These are phyloP conservation scores for Ajuga chamaepitys DNA, from an alignment of 257 asterid species.

Conservation along the genomic window DNA sequence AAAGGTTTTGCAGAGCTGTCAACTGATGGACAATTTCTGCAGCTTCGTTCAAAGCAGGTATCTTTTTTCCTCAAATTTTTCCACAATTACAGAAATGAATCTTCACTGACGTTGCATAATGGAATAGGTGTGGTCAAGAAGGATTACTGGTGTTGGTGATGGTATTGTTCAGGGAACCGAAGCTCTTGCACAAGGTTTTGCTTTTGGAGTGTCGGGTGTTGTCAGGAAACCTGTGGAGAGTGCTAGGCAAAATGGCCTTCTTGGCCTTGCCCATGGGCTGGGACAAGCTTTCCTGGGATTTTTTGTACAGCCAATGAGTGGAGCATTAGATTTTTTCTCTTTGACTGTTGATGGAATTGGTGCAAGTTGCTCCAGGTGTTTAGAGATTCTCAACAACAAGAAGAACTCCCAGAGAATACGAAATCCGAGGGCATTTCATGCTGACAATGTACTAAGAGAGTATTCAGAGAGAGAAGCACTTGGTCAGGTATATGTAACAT, in stretches of 20 bases:
- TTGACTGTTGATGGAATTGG: slow-evolving; percentile 97
- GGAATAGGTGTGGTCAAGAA: slow-evolving; percentile 83
- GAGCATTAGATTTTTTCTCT: slow-evolving; percentile 93
- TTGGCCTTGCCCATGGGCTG: slow-evolving; percentile 96
- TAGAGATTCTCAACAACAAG: slow-evolving; percentile 79
- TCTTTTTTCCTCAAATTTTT: background rate
- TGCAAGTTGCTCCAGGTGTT: slow-evolving; percentile 96
- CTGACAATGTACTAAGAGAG: slow-evolving; percentile 70
- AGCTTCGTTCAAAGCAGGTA: slow-evolving; percentile 96
- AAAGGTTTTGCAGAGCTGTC: slow-evolving; percentile 99
- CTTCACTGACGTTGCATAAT: slow-evolving; percentile 15
- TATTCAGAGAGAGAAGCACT: slow-evolving; percentile 83
- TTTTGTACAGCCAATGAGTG: slow-evolving; percentile 91
- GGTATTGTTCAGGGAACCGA: slow-evolving; percentile 96
- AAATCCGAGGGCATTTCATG: slow-evolving; percentile 86
- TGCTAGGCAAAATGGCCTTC: slow-evolving; percentile 90
- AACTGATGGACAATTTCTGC: slow-evolving; percentile 95
- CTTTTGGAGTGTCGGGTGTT: slow-evolving; percentile 92
- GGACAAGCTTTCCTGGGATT: slow-evolving; percentile 95
- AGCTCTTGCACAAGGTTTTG: slow-evolving; percentile 98
- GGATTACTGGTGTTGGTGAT: slow-evolving; percentile 98
- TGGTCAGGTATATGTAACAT: slow-evolving; percentile 65
- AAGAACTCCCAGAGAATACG: slow-evolving; percentile 62
- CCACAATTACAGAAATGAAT: background rate
- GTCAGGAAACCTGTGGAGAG: slow-evolving; percentile 92